Base-by-base conservation (phyloP, 441 rosid species). In the Populus trichocarpa region DNA sequence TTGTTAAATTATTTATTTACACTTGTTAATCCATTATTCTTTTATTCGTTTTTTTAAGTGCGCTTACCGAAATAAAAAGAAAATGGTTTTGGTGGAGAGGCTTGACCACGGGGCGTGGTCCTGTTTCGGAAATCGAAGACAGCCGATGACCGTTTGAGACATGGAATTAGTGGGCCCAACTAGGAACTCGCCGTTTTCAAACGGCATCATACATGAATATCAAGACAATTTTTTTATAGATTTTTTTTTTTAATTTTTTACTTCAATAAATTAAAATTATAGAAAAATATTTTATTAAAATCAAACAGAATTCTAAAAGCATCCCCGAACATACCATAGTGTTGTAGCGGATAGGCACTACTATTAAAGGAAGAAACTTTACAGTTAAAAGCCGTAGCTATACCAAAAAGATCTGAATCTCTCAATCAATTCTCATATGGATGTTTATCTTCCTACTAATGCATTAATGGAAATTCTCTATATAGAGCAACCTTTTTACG, bases 201-300 rank as follows among this genome's bases (percentile, higher is more conserved):
- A 80, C 63, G 77, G 83, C 82, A 85, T 86, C 87, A 76, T 76
- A 79, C 86, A 75, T 78, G 72, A 12, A 38, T 59, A 70, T 1
- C 28, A 26, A 26, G 28, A 26, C 28, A 26, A 26, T 26, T 26
- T 26, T 26, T 26, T 26, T 26, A 26, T 26, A 26, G 26, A 26
- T 26, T 26, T 25, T 25, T 25, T 25, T 25, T 25, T 25, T 25
- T 25, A 25, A 25, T 25, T 25, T 26, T 26, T 26, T 2, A 26
- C 28, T 26, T 26, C 2, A 26, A 26, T 26, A 26, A 26, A 78
- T 79, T 78, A 25, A 25, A 23, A 0, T 4, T 7, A 74, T 71
- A 13, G 84, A 76, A 81, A 79, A 69, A 77, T 6, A 33, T 33
- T 4, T 32, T 32, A 32, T 30, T 30, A 30, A 35, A 26, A 26